Evolutionary conservation across 2,329 filamentous ascomycete genomes (phyloP).

Genomic region (Beauveria australis): DNA sequence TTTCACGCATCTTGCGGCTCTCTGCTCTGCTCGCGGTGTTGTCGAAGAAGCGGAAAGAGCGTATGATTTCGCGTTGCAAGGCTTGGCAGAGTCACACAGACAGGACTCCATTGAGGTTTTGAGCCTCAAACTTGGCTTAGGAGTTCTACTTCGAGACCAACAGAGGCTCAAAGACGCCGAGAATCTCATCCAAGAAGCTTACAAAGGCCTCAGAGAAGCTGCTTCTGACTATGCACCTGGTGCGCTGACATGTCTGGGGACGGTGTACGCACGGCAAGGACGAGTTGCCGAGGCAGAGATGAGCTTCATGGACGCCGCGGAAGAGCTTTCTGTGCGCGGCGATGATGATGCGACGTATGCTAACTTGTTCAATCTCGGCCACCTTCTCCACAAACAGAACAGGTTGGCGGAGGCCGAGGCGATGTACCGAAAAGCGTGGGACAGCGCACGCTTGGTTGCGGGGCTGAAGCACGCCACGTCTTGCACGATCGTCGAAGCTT

Average conservation of each 20-base stretch:
- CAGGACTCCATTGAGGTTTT: not conserved
- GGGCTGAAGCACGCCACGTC: not conserved
- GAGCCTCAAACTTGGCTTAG: not conserved
- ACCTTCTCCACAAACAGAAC: not conserved
- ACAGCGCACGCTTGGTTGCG: not conserved
- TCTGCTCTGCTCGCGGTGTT: not conserved
- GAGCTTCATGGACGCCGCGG: not conserved
- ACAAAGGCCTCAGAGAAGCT: not conserved
- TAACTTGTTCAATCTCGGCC: not conserved
- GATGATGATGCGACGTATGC: not conserved
- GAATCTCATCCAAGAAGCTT: not conserved
- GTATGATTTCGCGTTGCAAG: not conserved
- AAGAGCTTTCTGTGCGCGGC: not conserved
- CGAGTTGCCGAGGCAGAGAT: not conserved
- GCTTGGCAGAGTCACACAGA: not conserved
- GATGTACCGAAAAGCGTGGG: not conserved
- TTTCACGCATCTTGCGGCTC: not conserved
- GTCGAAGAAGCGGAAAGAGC: not conserved
- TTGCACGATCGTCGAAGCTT: not conserved
- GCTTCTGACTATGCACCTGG: not conserved
- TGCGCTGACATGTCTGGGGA: not conserved
- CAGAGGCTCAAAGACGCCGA: not conserved
- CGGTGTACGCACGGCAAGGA: too few relatives aligned
- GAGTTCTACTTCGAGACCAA: not conserved
- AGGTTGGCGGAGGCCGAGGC: not conserved